phyloP scores from a whole-genome alignment of 257 asterid genomes.

The Gentiana straminea region DNA sequence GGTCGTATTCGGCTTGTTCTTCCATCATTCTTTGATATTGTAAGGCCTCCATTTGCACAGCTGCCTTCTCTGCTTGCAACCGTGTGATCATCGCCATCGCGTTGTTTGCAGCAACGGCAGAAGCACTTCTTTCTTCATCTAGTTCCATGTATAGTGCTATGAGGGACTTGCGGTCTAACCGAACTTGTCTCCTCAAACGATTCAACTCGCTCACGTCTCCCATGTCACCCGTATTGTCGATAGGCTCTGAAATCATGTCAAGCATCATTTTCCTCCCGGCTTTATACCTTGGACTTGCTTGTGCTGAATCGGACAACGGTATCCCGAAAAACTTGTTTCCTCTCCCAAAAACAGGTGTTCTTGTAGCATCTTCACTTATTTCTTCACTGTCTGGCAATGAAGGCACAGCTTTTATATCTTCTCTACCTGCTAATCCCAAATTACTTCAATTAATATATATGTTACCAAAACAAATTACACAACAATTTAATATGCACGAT shows the following conservation, averaged over 20 bases:
- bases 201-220: slow-evolving; percentile 26
- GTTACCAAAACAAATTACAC: no score
- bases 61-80: slow-evolving; percentile 90
- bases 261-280: slow-evolving; percentile 17
- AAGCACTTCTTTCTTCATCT: slow-evolving; percentile 88
- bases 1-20: slow-evolving; percentile 84
- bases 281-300: slow-evolving; percentile 57
- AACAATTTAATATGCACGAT: no score
- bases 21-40: slow-evolving; percentile 99
- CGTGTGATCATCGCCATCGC: slow-evolving; percentile 99
- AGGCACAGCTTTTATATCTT: slow-evolving; percentile 36
- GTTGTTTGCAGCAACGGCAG: slow-evolving; percentile 87
- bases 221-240: slow-evolving; percentile 29
- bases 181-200: slow-evolving; percentile 41
- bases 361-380: slow-evolving; percentile 23
- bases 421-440: slow-evolving; percentile 24
- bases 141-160: slow-evolving; percentile 71
- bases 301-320: slow-evolving; percentile 67
- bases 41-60: slow-evolving; percentile 95
- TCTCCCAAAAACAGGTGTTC: slow-evolving; percentile 41
- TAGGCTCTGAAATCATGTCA: slow-evolving; percentile 29
- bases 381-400: slow-evolving; percentile 36
- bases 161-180: slow-evolving; percentile 56
- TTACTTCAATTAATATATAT: no score
- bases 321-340: slow-evolving; percentile 41